phyloP scores from a whole-genome alignment of 2,329 filamentous ascomycete genomes.

The Colletotrichum sp. region DNA sequence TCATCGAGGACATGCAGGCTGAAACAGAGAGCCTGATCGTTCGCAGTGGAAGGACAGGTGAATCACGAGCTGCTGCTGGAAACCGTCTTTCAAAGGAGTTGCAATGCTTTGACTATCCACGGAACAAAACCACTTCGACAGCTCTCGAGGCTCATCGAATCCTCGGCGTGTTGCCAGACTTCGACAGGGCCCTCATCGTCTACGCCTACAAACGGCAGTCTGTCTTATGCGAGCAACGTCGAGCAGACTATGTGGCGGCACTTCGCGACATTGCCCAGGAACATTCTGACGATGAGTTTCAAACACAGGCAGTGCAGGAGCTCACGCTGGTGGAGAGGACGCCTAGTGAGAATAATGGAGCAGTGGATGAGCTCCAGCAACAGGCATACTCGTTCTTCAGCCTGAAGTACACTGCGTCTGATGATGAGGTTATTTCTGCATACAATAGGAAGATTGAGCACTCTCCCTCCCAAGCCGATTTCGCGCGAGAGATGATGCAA shows the following conservation, averaged over 20 bases:
- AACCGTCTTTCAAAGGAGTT: slow-evolving; percentile 10
- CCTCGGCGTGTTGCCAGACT: slow-evolving; percentile 19
- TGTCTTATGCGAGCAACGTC: slow-evolving; percentile 8
- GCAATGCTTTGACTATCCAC: slow-evolving; percentile 19
- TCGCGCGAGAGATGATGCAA: slow-evolving; percentile 23
- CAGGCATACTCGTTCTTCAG: slow-evolving; percentile 18
- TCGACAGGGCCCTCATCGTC: slow-evolving; percentile 14
- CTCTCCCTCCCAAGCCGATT: slow-evolving; percentile 24
- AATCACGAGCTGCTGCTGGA: not conserved
- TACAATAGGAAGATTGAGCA: slow-evolving; percentile 25
- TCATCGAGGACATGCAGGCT: slow-evolving; percentile 53
- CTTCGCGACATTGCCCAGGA: slow-evolving; percentile 9
- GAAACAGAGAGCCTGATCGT: slow-evolving; percentile 51
- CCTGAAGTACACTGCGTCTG: slow-evolving; percentile 12
- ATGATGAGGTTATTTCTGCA: slow-evolving; percentile 25
- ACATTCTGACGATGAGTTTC: slow-evolving; percentile 15
- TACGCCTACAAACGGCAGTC: slow-evolving; percentile 17
- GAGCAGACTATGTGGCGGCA: slow-evolving; percentile 4
- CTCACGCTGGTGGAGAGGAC: slow-evolving; percentile 11
- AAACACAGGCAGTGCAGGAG: slow-evolving; percentile 13
- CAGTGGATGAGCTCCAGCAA: slow-evolving; percentile 12
- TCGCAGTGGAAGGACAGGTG: slow-evolving; percentile 23
- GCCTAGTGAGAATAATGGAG: not conserved
- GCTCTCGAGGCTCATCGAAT: slow-evolving; percentile 1
- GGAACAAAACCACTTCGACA: not conserved